These are phyloP conservation scores for Malbranchea zuffiana DNA, from an alignment of 2,329 filamentous ascomycete species.

Conservation along the genomic window DNA sequence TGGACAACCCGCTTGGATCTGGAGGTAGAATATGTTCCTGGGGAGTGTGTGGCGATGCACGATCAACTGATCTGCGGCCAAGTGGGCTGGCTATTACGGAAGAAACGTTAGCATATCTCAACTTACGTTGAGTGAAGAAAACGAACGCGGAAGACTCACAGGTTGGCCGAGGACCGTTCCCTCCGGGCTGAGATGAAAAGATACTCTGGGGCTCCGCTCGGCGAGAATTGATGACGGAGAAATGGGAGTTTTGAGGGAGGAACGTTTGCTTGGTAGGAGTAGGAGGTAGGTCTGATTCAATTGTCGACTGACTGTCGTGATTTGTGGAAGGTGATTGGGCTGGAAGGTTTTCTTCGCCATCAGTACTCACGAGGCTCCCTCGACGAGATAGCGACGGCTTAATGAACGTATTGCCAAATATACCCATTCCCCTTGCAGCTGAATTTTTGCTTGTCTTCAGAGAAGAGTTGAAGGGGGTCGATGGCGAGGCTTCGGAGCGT, in stretches of 20 bases:
- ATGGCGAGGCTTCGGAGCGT: conserved; percentile 66
- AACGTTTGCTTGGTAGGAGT: conserved; percentile 68
- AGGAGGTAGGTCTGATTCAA: conserved; percentile 69
- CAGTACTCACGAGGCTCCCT: conserved; percentile 68
- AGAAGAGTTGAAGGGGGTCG: conserved; percentile 65
- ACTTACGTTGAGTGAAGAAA: neutral
- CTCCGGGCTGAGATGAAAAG: too few species aligned
- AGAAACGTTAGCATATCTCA: conserved; percentile 4
- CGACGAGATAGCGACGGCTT: conserved; percentile 42
- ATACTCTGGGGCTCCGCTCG: too few species aligned
- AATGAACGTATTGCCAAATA: conserved; percentile 49
- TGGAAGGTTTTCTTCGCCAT: conserved; percentile 60
- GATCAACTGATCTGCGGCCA: conserved; percentile 41
- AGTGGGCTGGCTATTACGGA: conserved; percentile 52
- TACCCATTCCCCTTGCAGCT: conserved; percentile 53
- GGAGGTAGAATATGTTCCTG: conserved; percentile 61
- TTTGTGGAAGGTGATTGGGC: conserved; percentile 47
- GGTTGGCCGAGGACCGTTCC: conserved; percentile 18
- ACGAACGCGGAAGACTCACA: conserved; percentile 31
- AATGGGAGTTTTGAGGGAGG: conserved; percentile 21
- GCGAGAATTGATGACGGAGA: conserved; percentile 19
- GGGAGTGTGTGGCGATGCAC: conserved; percentile 63
- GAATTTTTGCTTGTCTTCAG: conserved; percentile 49
- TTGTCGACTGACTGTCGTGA: conserved; percentile 46
- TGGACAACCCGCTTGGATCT: conserved; percentile 73